phyloP scores from a whole-genome alignment of 768 basidiomycete species.

The Botryobasidium botryosum region DNA sequence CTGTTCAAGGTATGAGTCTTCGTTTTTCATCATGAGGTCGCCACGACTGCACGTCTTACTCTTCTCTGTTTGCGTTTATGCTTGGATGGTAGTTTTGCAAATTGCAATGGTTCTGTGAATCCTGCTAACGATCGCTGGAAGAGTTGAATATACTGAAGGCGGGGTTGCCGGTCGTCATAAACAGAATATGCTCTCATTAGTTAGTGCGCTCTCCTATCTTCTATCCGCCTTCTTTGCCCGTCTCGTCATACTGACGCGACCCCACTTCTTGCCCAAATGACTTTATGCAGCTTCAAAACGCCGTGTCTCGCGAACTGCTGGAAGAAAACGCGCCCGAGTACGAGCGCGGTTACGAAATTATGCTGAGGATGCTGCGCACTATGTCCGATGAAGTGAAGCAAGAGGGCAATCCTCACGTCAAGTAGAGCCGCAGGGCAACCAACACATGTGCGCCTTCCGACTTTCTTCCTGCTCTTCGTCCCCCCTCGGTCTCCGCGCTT shows the following conservation, averaged over 20 bases:
- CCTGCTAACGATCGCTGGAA: constrained; percentile 89
- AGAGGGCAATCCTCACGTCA: constrained; percentile 67
- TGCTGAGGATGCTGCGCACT: constrained; percentile 84
- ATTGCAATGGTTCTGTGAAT: constrained; percentile 77
- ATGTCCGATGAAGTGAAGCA: constrained; percentile 79
- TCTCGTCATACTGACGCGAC: no score
- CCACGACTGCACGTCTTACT: no score
- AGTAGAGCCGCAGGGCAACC: constrained; percentile 54
- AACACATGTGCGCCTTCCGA: constrained; percentile 3
- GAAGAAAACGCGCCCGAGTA: constrained; percentile 67
- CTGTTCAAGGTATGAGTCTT: constrained; percentile 46
- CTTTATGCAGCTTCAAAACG: constrained; percentile 66
- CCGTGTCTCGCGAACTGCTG: constrained; percentile 77
- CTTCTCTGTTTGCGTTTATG: no score
- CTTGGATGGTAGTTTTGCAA: constrained; percentile 28
- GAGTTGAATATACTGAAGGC: constrained; percentile 78
- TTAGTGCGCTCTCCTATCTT: constrained; percentile 25
- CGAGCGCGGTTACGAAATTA: constrained; percentile 88
- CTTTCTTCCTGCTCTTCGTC: neutral
- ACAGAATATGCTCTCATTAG: constrained; percentile 71
- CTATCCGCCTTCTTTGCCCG: neutral
- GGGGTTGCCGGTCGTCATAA: constrained; percentile 65
- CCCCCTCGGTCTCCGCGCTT: neutral
- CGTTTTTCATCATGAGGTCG: constrained; percentile 5
- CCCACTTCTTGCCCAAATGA: no score